phyloP scores from a whole-genome alignment of 2,329 filamentous ascomycete species.

The Calonectria crousiana region DNA sequence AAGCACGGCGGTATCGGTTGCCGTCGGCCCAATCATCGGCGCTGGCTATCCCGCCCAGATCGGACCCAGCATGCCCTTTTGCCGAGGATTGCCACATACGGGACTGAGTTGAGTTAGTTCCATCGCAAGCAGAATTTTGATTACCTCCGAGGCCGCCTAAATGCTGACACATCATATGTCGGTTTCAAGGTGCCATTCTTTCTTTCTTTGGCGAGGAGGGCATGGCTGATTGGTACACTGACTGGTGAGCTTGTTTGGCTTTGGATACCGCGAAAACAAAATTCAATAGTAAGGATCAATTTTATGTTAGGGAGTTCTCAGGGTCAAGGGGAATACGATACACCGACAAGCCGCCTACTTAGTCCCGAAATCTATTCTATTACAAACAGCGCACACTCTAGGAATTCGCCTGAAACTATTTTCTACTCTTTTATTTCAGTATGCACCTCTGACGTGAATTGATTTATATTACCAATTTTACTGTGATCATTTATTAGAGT shows the following conservation, averaged over 20 bases:
- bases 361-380: neutral
- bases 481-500: no score
- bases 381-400: neutral
- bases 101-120: neutral
- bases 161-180: neutral
- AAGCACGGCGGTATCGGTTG: constrained; percentile 13
- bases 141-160: neutral
- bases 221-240: neutral
- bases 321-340: neutral
- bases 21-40: constrained; percentile 24
- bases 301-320: neutral
- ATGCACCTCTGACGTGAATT: no score
- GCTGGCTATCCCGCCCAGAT: neutral
- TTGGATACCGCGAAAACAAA: neutral
- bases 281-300: neutral
- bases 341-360: neutral
- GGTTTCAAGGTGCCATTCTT: neutral
- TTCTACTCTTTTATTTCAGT: no score
- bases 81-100: neutral
- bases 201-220: neutral
- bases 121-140: neutral
- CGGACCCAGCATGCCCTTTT: neutral
- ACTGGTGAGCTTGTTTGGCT: neutral
- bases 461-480: no score
- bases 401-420: no score